Base-by-base conservation (phyloP, 148 eudicot species). In the Persicaria tinctoria region DNA sequence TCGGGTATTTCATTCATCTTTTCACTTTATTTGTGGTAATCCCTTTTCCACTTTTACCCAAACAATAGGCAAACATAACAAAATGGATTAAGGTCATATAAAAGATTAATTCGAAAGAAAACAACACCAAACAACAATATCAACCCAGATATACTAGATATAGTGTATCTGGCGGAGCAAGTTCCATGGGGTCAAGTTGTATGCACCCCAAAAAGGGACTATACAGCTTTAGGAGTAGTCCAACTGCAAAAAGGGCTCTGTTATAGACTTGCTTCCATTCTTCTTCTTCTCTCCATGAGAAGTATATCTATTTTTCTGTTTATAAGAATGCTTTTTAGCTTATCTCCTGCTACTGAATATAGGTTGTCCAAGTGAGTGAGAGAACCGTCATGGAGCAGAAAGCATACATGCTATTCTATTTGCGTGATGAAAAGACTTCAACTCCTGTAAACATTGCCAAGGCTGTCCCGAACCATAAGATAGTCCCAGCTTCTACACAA, bases 341-440 rank as follows among this genome's bases (percentile, higher is more conserved):
- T 45, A 45, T 23, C 48, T 8, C 14, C 17, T 51, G 20, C 76
- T 78, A 20, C 55, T 11, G 63, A 41, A 51, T 77, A 74, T 77
- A 95, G 99, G 99, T 95, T 76, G 46, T 75, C 77, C 92, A 89
- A 83, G 97, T 90, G 23, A 85, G 85, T 82, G 96, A 92, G 80
- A 89, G 77, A 75, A 77, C 60, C 51, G 97, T 95, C 73, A 81
- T 95, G 84, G 91, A 86, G 75, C 93, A 95, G 84, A 95, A 90
- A 82, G 99, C 99, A n/a, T 95, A 95, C 76, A 92, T 95, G 94
- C 68, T 95, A 70, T 92, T 95, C 73, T 95, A 92, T 82, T 88
- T 90, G 44, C 86, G 90, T 38, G 94, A 95, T 82, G 82, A 79
- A 74, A 87, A 76, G 78, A 84, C 79, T 45, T 49, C 69, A 72